Evolutionary conservation across 2,329 filamentous ascomycete genomes (phyloP).

Genomic region (Aspergillus sp.): DNA sequence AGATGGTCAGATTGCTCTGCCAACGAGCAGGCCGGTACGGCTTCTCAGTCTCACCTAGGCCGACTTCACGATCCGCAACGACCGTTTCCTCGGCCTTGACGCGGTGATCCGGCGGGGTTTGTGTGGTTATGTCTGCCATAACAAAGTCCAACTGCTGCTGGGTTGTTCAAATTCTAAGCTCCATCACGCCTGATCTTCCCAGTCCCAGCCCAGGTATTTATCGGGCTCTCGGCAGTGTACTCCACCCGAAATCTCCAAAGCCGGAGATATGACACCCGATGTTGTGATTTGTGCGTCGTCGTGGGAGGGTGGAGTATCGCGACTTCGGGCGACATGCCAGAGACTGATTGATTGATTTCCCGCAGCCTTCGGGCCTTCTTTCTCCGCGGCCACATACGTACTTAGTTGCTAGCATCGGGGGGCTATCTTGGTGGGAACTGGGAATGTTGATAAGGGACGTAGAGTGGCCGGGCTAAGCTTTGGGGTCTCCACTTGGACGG

Average conservation of each 20-base stretch:
- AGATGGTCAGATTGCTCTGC: slow-evolving; percentile 30
- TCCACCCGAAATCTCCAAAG: not conserved
- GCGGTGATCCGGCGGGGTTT: not conserved
- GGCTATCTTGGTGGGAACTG: not conserved
- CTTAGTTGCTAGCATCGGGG: no score
- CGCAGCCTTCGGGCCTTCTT: not conserved
- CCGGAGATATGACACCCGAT: not conserved
- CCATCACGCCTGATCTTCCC: not conserved
- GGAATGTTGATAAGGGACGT: not conserved
- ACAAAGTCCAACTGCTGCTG: not conserved
- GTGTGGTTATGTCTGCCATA: not conserved
- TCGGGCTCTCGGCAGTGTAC: no score
- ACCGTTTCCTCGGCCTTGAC: not conserved
- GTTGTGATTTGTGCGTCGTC: not conserved
- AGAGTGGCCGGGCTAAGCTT: slow-evolving; percentile 1
- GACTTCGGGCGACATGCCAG: not conserved
- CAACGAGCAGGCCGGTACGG: slow-evolving; percentile 23
- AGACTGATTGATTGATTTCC: no score
- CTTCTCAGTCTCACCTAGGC: not conserved
- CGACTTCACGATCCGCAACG: not conserved
- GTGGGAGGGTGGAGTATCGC: not conserved
- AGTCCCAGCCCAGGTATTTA: not conserved
- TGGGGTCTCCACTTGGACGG: not conserved
- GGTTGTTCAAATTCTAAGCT: not conserved
- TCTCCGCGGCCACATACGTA: not conserved